These are phyloP conservation scores for Rhodosporidiobolus odoratus DNA, from an alignment of 768 basidiomycete species.

Conservation along the genomic window DNA sequence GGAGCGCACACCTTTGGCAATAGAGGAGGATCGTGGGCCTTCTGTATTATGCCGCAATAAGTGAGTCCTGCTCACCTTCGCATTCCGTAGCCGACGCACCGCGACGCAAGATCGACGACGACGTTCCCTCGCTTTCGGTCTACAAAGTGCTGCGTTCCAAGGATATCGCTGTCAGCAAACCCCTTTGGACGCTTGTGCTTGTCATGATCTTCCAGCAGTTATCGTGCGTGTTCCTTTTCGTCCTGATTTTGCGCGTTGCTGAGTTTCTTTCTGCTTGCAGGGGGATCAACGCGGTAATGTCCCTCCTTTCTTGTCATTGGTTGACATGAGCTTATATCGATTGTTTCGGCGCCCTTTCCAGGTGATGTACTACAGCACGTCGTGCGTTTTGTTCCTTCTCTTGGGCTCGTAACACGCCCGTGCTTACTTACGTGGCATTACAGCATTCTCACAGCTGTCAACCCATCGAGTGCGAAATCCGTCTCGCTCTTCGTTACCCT, in stretches of 20 bases:
- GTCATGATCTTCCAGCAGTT: slow-evolving; percentile 74
- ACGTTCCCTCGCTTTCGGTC: background rate
- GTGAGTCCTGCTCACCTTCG: background rate
- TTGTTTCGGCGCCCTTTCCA: too few species aligned
- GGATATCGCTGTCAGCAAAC: slow-evolving; percentile 50
- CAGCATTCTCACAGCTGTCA: slow-evolving; percentile 60
- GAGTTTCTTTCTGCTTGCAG: slow-evolving; percentile 38
- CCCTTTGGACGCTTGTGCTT: slow-evolving; percentile 62
- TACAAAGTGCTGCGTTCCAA: slow-evolving; percentile 5
- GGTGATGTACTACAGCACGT: slow-evolving; percentile 67
- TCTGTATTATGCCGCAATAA: background rate
- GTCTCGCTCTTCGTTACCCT: slow-evolving; percentile 33
- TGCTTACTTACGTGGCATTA: slow-evolving; percentile 40
- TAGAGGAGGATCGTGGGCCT: background rate
- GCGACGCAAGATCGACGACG: background rate
- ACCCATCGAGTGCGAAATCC: slow-evolving; percentile 24
- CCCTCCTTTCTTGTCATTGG: background rate
- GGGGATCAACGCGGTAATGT: slow-evolving; percentile 55
- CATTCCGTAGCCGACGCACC: background rate
- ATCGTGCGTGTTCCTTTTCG: slow-evolving; percentile 53
- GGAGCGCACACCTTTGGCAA: slow-evolving; percentile 18
- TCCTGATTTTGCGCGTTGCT: background rate
- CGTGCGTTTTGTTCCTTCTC: background rate
- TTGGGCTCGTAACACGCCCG: background rate
- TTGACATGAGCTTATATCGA: slow-evolving; percentile 11